phyloP scores from a whole-genome alignment of 2,329 filamentous ascomycete species.

The Fusarium xylarioides region DNA sequence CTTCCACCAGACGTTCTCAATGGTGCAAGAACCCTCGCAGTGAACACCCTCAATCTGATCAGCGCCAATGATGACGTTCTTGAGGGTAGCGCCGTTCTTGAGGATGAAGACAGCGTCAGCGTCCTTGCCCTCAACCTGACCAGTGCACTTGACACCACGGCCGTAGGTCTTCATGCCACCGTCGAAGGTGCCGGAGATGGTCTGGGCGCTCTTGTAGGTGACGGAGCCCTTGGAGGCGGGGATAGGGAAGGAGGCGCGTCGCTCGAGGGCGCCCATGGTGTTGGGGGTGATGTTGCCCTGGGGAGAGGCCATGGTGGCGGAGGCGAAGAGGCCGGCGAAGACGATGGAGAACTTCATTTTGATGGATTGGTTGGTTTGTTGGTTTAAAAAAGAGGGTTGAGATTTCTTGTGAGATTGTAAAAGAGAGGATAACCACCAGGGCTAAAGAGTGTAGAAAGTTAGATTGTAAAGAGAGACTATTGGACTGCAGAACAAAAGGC shows the following conservation, averaged over 20 bases:
- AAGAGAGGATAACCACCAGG: conserved; percentile 41
- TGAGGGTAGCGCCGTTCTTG: conserved; percentile 37
- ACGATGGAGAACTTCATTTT: conserved; percentile 41
- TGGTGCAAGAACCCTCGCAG: conserved; percentile 37
- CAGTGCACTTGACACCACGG: conserved; percentile 36
- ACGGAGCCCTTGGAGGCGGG: conserved; percentile 40
- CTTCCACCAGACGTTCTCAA: conserved; percentile 40
- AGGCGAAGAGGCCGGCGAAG: conserved; percentile 36
- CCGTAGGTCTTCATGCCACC: conserved; percentile 39
- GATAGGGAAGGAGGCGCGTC: conserved; percentile 38
- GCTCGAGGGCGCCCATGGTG: conserved; percentile 40
- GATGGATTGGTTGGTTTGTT: background rate
- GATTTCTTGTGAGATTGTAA: conserved; percentile 6
- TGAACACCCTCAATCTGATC: conserved; percentile 38
- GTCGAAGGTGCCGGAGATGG: conserved; percentile 28
- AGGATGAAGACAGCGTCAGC: conserved; percentile 35
- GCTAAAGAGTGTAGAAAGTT: conserved; percentile 30
- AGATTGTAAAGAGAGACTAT: conserved; percentile 20
- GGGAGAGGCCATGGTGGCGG: conserved; percentile 30
- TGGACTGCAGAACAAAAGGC: background rate
- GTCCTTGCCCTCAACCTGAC: conserved; percentile 28
- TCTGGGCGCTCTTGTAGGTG: conserved; percentile 34
- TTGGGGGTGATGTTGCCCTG: conserved; percentile 39
- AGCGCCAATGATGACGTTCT: conserved; percentile 36
- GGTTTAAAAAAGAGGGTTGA: background rate